Conservation (phyloP, 768 basidiomycete genomes). For the Pisolithus microcarpus region DNA sequence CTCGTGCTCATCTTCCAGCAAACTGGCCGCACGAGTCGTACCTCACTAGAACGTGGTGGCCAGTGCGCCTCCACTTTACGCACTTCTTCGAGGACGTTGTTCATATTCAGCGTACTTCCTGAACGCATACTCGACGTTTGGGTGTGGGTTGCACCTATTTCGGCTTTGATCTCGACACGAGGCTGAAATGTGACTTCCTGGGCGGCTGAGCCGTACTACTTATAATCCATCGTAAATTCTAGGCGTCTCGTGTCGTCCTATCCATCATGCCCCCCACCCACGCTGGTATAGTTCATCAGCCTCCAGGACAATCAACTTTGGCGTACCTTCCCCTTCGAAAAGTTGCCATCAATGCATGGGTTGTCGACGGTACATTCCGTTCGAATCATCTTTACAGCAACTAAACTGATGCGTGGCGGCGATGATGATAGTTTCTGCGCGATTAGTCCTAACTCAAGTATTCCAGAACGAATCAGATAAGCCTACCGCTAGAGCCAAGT, state of each 20-base stretch:
- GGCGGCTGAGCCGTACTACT: not conserved
- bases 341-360: conserved; percentile 32
- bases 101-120: not conserved
- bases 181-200: not conserved
- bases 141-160: not conserved
- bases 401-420: not conserved
- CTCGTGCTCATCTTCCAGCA: too few relatives aligned
- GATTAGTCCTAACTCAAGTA: conserved; percentile 33
- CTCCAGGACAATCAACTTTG: conserved; percentile 14
- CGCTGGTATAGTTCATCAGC: conserved; percentile 28
- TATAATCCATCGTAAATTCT: not conserved
- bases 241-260: not conserved
- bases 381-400: not conserved
- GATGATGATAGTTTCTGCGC: conserved; percentile 34
- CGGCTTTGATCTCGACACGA: not conserved
- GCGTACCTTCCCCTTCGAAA: conserved; percentile 37
- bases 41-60: too few relatives aligned
- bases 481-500: conserved; percentile 41
- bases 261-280: conserved; percentile 11
- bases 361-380: conserved; percentile 35
- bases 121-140: not conserved
- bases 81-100: too few relatives aligned
- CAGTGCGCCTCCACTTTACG: too few relatives aligned
- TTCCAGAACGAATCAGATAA: conserved; percentile 33
- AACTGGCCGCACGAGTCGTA: too few relatives aligned